These are phyloP conservation scores for Penicillium tannophilum DNA, from an alignment of 495 filamentous ascomycete genomes.

Conservation along the genomic window DNA sequence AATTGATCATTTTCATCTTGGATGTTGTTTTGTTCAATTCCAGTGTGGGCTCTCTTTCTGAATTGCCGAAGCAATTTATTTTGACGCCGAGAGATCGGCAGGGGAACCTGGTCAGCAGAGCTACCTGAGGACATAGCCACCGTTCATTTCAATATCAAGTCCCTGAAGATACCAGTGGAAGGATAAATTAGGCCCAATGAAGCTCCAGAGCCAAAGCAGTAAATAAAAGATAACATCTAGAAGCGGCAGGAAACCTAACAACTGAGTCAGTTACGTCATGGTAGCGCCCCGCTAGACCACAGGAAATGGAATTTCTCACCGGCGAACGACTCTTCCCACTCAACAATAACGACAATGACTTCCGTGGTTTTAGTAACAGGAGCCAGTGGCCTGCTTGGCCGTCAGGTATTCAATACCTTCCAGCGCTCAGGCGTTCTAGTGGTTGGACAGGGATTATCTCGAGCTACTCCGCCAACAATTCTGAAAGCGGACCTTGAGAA, in stretches of 20 bases:
- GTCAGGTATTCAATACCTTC: constrained; percentile 78
- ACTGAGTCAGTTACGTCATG: constrained; percentile 35
- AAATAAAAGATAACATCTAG: neutral
- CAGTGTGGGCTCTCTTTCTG: too few species aligned
- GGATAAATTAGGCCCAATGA: neutral
- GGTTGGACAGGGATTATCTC: constrained; percentile 76
- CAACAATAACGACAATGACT: constrained; percentile 42
- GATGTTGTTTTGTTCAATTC: too few species aligned
- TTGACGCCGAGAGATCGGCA: neutral
- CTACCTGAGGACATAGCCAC: neutral
- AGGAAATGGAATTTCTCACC: constrained; percentile 13
- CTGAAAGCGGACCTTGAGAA: constrained; percentile 77
- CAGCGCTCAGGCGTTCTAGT: constrained; percentile 68
- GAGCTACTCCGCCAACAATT: constrained; percentile 70
- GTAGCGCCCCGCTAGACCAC: constrained; percentile 16
- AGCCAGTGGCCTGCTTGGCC: constrained; percentile 80
- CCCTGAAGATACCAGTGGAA: neutral
- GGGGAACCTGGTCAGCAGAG: neutral
- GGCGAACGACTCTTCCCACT: neutral
- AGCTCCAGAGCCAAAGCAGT: neutral
- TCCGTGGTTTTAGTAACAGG: constrained; percentile 79
- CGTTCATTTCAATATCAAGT: neutral
- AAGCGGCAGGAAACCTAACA: constrained; percentile 2
- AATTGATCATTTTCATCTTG: too few species aligned
- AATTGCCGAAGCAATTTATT: too few species aligned